Evolutionary conservation across 352 stramenopile species (phyloP).

Genomic region (Pythium insidiosum): DNA sequence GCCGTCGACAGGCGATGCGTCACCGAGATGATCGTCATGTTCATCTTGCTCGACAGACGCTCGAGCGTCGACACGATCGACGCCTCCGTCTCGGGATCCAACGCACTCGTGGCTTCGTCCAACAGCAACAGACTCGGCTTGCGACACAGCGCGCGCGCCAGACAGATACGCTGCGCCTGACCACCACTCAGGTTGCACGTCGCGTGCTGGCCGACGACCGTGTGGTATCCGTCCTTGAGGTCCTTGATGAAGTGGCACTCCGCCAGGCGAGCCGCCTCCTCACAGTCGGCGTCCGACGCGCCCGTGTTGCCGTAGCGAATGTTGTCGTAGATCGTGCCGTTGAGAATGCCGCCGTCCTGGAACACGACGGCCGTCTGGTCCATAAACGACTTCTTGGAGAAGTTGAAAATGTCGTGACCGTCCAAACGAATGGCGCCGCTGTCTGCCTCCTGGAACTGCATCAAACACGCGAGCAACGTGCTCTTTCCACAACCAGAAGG

Average conservation of each 20-base stretch:
- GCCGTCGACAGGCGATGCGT: constrained; percentile 67
- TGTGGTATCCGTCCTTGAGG: constrained; percentile 62
- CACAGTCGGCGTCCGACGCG: constrained; percentile 63
- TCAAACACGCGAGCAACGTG: too few relatives aligned
- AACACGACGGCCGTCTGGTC: too few relatives aligned
- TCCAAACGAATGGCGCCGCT: too few relatives aligned
- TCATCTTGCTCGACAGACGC: constrained; percentile 57
- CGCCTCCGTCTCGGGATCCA: constrained; percentile 73
- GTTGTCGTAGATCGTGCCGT: too few relatives aligned
- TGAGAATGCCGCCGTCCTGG: too few relatives aligned
- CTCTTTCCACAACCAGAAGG: too few relatives aligned
- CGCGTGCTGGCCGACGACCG: constrained; percentile 64
- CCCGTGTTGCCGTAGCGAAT: too few relatives aligned
- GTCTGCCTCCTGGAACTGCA: too few relatives aligned
- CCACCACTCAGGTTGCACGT: constrained; percentile 73
- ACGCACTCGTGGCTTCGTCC: constrained; percentile 73
- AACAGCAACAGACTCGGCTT: constrained; percentile 59
- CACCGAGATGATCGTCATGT: constrained; percentile 80
- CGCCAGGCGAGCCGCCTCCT: constrained; percentile 56
- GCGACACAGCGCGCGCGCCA: constrained; percentile 61
- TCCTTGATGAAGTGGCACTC: constrained; percentile 71
- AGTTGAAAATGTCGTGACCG: too few relatives aligned
- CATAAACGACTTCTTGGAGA: too few relatives aligned
- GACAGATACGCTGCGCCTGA: constrained; percentile 71
- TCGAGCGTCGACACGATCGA: constrained; percentile 71